Percentiles rank a stretch among this genome's conserved stretches.
phyloP scores from a whole-genome alignment of 2,329 filamentous ascomycete species.

The Calonectria montana region DNA sequence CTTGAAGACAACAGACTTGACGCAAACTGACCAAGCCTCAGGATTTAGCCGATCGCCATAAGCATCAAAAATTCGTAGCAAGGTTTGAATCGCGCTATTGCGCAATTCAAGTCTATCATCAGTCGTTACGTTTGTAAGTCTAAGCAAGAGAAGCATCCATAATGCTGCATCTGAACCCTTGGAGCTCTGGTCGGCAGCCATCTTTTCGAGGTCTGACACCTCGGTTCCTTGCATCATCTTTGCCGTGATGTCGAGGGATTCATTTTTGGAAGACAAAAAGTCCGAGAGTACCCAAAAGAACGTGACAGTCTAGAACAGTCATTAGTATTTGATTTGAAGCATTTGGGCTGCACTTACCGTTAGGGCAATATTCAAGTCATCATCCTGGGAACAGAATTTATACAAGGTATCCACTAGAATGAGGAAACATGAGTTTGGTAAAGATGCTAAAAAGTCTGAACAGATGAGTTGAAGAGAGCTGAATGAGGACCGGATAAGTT shows the following conservation, averaged over 20 bases:
- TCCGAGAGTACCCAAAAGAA: conserved; percentile 97
- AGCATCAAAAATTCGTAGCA: conserved; percentile 91
- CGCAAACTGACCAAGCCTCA: conserved; percentile 85
- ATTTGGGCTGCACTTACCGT: conserved; percentile 67
- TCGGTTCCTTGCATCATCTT: conserved; percentile 65
- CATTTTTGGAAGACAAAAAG: conserved; percentile 75
- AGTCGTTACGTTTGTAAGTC: conserved; percentile 77
- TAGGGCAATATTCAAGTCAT: conserved; percentile 94
- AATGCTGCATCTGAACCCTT: conserved; percentile 76
- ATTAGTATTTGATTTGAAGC: conserved; percentile 12
- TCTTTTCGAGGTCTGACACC: conserved; percentile 62
- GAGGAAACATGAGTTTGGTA: conserved; percentile 77
- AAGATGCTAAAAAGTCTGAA: conserved; percentile 87
- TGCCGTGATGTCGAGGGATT: conserved; percentile 67
- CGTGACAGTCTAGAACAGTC: conserved; percentile 77
- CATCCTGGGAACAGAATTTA: conserved; percentile 87
- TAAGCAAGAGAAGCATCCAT: conserved; percentile 81
- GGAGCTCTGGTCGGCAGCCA: conserved; percentile 69
- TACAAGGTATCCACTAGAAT: conserved; percentile 88
- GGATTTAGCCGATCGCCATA: conserved; percentile 84
- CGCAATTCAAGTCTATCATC: conserved; percentile 80
- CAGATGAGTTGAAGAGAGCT: conserved; percentile 91
- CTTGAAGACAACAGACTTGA: conserved; percentile 83
- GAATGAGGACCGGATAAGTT: conserved; percentile 87
- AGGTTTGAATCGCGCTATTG: conserved; percentile 90